These are phyloP conservation scores for Bolboschoenoplectus hybrid DNA, from an alignment of 202 grass and related monocot genomes.

Conservation along the genomic window DNA sequence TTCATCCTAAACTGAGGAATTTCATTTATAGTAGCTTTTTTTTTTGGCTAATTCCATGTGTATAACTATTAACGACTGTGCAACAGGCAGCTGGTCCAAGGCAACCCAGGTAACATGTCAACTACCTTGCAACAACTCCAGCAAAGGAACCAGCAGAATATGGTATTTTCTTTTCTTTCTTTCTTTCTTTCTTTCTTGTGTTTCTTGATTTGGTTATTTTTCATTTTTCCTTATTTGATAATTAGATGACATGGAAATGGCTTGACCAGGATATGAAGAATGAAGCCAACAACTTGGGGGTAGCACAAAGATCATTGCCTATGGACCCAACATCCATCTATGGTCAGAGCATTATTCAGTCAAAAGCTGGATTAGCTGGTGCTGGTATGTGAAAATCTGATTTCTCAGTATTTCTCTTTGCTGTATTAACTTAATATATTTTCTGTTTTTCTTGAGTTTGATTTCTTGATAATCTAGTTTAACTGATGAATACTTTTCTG, in stretches of 20 bases:
- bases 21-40: neutral
- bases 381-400: slow-evolving; percentile 54
- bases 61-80: slow-evolving; percentile 13
- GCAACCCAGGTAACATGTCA: slow-evolving; percentile 76
- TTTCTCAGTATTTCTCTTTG: slow-evolving; percentile 4
- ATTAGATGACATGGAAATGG: slow-evolving; percentile 24
- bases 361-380: slow-evolving; percentile 84
- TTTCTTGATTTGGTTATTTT: slow-evolving; percentile 14
- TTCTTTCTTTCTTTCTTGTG: slow-evolving; percentile 43
- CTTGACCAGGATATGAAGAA: slow-evolving; percentile 80
- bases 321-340: slow-evolving; percentile 96
- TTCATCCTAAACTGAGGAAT: neutral
- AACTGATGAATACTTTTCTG: neutral
- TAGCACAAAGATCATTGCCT: slow-evolving; percentile 84
- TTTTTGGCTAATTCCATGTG: slow-evolving; percentile 29
- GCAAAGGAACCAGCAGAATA: slow-evolving; percentile 79
- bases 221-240: slow-evolving; percentile 2
- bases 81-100: slow-evolving; percentile 78
- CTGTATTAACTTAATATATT: neutral
- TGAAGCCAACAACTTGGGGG: slow-evolving; percentile 84
- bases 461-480: slow-evolving; percentile 34
- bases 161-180: slow-evolving; percentile 53
- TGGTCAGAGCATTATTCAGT: slow-evolving; percentile 85
- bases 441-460: slow-evolving; percentile 19
- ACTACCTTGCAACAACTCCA: slow-evolving; percentile 94